Base-by-base conservation (phyloP, 75 land plant genomes). In the Picea sitchensis region DNA sequence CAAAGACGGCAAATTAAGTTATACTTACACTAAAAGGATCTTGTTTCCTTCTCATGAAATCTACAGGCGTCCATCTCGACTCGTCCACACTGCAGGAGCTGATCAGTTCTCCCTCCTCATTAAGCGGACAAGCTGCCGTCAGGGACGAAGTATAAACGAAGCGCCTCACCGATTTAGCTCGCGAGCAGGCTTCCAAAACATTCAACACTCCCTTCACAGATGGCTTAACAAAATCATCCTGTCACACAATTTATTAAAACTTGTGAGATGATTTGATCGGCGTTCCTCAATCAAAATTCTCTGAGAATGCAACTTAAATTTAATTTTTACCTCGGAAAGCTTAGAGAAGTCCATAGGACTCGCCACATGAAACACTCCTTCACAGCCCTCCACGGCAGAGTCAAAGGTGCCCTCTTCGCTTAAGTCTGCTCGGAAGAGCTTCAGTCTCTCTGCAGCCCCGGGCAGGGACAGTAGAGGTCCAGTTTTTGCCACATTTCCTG, bases 381-480 rank as follows among this genome's bases (percentile, higher is more conserved):
- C 59, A 51, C 84, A 86, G 20, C 88, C 88, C 13, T 15, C 57
- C 30, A 87, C 58, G 51, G 86, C 86, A 18, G 58, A 73, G 73
- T 87, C 86, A 56, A 87, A 87, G 78, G 80, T 79, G 47, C 83
- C 88, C 47, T 78, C 77, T 61, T 84, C 79, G 11, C 75, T 20
- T 47, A 87, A 71, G 38, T 87, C 83, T 58, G 88, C 81, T 32
- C 76, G 61, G 23, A 84, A 61, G 17, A 81, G 60, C 13, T 57
- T 61, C 18, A 87, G 86, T 72, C 81, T 69, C 78, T 87, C 88
- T 59, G 15, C 62, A 41, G 81, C 83, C 8, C 81, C 86, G 14
- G 86, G 75, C 20, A 87, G 32, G 17, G 80, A 69, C 77, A 83
- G 76, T 4, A 84, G 81, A 65, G 79, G 79, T 13, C 78, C 81